phyloP scores from a whole-genome alignment of 2,329 filamentous ascomycete species.

The Orbilia ellipsospora region DNA sequence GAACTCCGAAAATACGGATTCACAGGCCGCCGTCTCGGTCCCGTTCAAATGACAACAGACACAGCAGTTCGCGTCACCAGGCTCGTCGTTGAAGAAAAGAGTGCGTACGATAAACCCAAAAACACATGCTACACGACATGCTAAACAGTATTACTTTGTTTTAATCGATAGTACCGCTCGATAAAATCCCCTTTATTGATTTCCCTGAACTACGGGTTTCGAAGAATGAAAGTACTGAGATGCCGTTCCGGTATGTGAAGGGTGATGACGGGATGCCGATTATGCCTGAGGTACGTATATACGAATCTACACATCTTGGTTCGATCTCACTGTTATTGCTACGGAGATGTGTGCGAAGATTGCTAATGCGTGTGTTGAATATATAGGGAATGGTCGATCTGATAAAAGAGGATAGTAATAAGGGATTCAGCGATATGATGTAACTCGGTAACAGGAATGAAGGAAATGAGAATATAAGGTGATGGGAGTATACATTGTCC shows the following conservation, averaged over 20 bases:
- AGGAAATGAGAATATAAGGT: no score
- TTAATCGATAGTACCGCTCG: slow-evolving; percentile 73
- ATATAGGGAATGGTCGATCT: slow-evolving; percentile 89
- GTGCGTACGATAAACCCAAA: no score
- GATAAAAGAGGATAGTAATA: slow-evolving; percentile 93
- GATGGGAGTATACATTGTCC: no score
- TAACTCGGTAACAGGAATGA: slow-evolving; percentile 10
- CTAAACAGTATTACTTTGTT: background rate
- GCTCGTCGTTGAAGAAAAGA: slow-evolving; percentile 84
- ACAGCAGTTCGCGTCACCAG: slow-evolving; percentile 94
- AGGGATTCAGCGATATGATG: slow-evolving; percentile 81
- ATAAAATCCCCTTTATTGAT: slow-evolving; percentile 83
- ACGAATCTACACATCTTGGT: background rate
- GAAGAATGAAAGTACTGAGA: slow-evolving; percentile 91
- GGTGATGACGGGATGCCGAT: slow-evolving; percentile 79
- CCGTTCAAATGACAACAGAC: slow-evolving; percentile 98
- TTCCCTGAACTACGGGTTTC: slow-evolving; percentile 89
- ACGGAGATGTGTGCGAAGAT: no score
- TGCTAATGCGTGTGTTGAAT: no score
- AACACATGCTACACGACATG: no score
- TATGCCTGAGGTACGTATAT: slow-evolving; percentile 82
- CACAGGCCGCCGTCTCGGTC: slow-evolving; percentile 83
- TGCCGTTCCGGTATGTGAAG: slow-evolving; percentile 94
- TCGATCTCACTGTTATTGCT: no score
- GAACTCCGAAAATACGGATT: slow-evolving; percentile 95